These are phyloP conservation scores for Chaetomium fimeti DNA, from an alignment of 495 filamentous ascomycete genomes.

Conservation along the genomic window DNA sequence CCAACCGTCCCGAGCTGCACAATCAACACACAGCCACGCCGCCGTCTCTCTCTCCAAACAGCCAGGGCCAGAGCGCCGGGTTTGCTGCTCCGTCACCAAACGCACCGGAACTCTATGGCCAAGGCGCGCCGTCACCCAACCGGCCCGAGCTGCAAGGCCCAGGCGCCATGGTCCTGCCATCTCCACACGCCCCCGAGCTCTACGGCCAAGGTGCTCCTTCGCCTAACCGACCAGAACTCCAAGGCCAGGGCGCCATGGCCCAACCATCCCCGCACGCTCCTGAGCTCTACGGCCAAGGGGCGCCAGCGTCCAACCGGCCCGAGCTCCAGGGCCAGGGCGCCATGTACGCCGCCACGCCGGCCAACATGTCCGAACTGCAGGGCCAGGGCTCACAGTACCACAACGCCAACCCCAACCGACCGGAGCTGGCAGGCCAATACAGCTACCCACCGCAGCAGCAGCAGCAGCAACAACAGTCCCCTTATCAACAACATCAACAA, in stretches of 20 bases:
- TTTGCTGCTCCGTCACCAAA: neutral
- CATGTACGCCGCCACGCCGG: conserved; percentile 13
- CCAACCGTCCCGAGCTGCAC: conserved; percentile 23
- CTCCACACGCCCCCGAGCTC: conserved; percentile 30
- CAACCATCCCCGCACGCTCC: conserved; percentile 10
- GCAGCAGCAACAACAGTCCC: neutral
- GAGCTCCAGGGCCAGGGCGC: conserved; percentile 37
- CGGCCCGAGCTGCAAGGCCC: conserved; percentile 37
- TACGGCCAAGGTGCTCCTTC: conserved; percentile 31
- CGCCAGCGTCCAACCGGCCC: conserved; percentile 26
- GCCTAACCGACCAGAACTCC: conserved; percentile 33
- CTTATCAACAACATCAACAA: neutral
- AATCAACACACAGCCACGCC: conserved; percentile 5
- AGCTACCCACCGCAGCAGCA: conserved; percentile 8
- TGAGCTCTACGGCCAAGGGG: conserved; percentile 38
- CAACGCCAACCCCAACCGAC: conserved; percentile 18
- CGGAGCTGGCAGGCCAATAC: conserved; percentile 28
- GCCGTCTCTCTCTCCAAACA: conserved; percentile 4
- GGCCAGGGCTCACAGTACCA: conserved; percentile 26
- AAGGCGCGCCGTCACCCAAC: conserved; percentile 26
- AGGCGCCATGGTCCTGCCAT: conserved; percentile 15
- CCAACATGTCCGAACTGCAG: conserved; percentile 24
- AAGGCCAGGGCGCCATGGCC: conserved; percentile 28
- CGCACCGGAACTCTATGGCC: conserved; percentile 36
- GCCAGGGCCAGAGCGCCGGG: neutral